Conservation (phyloP, 441 rosid species). For the Gossypium gossypioides region DNA sequence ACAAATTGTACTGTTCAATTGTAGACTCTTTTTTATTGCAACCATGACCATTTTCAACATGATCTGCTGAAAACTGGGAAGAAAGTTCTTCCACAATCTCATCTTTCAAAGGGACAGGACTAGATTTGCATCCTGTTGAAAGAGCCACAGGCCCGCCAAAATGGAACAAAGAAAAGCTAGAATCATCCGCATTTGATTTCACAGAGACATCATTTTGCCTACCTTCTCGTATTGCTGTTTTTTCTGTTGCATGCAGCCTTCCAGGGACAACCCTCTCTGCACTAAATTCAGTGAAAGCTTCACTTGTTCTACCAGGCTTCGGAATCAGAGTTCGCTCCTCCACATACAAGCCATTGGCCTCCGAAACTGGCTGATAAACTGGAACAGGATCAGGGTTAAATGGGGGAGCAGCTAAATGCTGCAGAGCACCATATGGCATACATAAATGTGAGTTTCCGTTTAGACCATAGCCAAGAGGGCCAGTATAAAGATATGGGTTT, state of each 20-base stretch:
- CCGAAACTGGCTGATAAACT: slow-evolving; percentile 43
- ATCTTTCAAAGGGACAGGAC: slow-evolving; percentile 32
- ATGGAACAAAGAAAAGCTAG: slow-evolving; percentile 80
- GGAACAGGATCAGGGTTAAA: slow-evolving; percentile 43
- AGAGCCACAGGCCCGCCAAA: slow-evolving; percentile 76
- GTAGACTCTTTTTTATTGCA: slow-evolving; percentile 41
- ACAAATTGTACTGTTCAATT: slow-evolving; percentile 79
- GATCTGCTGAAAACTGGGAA: slow-evolving; percentile 40
- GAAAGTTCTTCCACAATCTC: slow-evolving; percentile 37
- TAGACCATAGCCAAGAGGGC: slow-evolving; percentile 51
- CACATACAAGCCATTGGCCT: slow-evolving; percentile 31
- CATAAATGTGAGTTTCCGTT: slow-evolving; percentile 51
- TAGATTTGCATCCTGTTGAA: slow-evolving; percentile 38
- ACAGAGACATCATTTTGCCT: slow-evolving; percentile 23
- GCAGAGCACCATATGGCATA: slow-evolving; percentile 57
- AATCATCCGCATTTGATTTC: slow-evolving; percentile 24
- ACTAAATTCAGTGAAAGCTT: slow-evolving; percentile 22
- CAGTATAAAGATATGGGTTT: slow-evolving; percentile 51
- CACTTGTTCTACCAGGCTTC: slow-evolving; percentile 22
- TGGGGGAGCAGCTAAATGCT: slow-evolving; percentile 41
- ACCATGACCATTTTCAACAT: slow-evolving; percentile 32
- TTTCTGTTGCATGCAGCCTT: slow-evolving; percentile 20
- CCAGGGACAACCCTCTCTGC: slow-evolving; percentile 24
- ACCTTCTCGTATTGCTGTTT: slow-evolving; percentile 23
- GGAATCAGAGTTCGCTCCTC: slow-evolving; percentile 32